These are phyloP conservation scores for Ogataea trehaloabstinens DNA, from an alignment of 805 yeast genomes.

Conservation along the genomic window DNA sequence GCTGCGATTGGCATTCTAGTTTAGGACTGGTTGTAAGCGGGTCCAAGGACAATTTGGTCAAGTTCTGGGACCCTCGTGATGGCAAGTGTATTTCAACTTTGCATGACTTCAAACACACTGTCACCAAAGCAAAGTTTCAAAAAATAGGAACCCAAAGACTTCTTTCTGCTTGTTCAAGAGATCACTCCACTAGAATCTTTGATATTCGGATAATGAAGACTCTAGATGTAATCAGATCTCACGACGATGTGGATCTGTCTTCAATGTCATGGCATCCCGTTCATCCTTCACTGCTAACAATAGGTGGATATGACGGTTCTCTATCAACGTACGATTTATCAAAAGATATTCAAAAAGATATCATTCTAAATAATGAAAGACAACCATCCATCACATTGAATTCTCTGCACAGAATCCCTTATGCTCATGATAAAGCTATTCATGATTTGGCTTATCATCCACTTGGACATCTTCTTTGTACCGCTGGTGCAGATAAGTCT, in stretches of 20 bases:
- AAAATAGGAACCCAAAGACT: constrained; percentile 62
- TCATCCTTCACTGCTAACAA: constrained; percentile 73
- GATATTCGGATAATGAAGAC: constrained; percentile 87
- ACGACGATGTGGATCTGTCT: constrained; percentile 76
- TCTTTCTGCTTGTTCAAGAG: constrained; percentile 85
- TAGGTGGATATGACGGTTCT: constrained; percentile 90
- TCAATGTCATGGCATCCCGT: constrained; percentile 92
- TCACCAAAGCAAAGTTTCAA: constrained; percentile 83
- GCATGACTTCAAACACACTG: constrained; percentile 92
- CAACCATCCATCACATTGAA: constrained; percentile 25
- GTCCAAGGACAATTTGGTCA: constrained; percentile 90
- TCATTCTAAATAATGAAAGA: constrained; percentile 13
- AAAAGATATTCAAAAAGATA: constrained; percentile 40
- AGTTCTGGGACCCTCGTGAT: constrained; percentile 94
- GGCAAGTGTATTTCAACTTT: constrained; percentile 73
- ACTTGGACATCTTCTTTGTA: constrained; percentile 82
- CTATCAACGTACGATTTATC: constrained; percentile 74
- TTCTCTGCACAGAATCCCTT: constrained; percentile 64
- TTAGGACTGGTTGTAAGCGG: constrained; percentile 88
- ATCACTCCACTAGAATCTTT: constrained; percentile 81
- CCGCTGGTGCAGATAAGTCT: constrained; percentile 92
- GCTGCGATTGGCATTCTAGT: constrained; percentile 94
- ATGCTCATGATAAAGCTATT: constrained; percentile 92
- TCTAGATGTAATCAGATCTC: constrained; percentile 64
- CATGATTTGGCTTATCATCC: constrained; percentile 93